Conservation (phyloP, 176 grass and related monocot species). For the Bothriochloa decipiens region DNA sequence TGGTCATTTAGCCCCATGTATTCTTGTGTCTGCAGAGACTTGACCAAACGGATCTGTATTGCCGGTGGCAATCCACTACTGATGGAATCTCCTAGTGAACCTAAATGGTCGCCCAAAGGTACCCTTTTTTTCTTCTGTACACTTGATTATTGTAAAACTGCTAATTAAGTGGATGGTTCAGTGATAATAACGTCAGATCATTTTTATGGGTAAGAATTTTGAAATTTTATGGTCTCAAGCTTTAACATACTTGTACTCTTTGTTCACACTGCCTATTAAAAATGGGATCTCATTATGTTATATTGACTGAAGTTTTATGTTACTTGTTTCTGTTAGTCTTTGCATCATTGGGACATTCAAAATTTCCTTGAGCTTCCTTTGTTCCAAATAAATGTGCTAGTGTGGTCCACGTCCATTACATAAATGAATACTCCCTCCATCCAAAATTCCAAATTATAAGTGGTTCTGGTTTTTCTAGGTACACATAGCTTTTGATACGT, state of each 20-base stretch:
- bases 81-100: conserved; percentile 82
- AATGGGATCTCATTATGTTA: not conserved
- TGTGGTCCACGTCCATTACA: not conserved
- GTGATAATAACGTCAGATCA: not conserved
- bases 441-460: no score
- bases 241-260: not conserved
- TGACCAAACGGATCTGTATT: conserved; percentile 71
- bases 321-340: not conserved
- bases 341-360: not conserved
- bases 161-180: not conserved
- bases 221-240: not conserved
- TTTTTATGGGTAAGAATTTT: not conserved
- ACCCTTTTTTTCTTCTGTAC: not conserved
- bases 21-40: conserved; percentile 62
- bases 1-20: conserved; percentile 5
- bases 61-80: conserved; percentile 71
- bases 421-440: not conserved
- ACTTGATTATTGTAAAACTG: not conserved
- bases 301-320: not conserved
- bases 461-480: no score
- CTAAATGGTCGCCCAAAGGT: conserved; percentile 98
- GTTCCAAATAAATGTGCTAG: not conserved
- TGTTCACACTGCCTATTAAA: not conserved
- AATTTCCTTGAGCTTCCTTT: not conserved
- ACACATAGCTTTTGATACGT: no score